Evolutionary conservation across 768 basidiomycete genomes (phyloP), one percentile per base, ranked within the genome.

Genomic region (Termitomyces sp.): DNA sequence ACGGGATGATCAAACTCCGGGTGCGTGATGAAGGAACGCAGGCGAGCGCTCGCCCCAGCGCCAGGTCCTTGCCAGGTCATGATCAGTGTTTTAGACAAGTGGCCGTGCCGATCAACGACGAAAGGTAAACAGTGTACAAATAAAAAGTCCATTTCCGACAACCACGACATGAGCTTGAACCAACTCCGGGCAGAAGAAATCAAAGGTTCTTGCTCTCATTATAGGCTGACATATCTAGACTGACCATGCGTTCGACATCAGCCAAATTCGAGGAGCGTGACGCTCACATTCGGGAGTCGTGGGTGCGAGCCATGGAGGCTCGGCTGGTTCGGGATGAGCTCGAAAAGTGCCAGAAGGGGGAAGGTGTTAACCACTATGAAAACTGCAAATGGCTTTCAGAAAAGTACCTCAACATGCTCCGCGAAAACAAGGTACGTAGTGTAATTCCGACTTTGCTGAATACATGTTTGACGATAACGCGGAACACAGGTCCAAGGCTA

Each of bases 241-340:
- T 48, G 27, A 60, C 21, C 11, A 46, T 32, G 35, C 32, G 5
- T 43, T 46, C 48, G 29, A 31, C 48, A 38, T 11, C 53, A 92
- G 90, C 80, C 17, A 84, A 81, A 68, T 71, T 89, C 50, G 73
- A 82, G 64, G 81, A 80, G 63, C 87, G 90, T 40, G 93, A 96
- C 59, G 74, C 83, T 45, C 77, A 82, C 71, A 77, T 98, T 67
- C 85, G 90, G 51, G 95, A 98, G 75, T 90, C 91, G 50, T 98
- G 95, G 95, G 82, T 97, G 32, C 88, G 86, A 63, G 87, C 91
- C 21, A 96, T 98, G 94, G 95, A 97, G 72, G 84, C 86, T 32
- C 85, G 90, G 47, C 78, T 98, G 57, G 92, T 97, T 46, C 85
- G 86, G 59, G 89, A 92, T 57, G 91, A 95, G 71, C 83, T 98